Evolutionary conservation across 176 grass and related monocot genomes (phyloP).

Genomic region (Elymus sibiricus): DNA sequence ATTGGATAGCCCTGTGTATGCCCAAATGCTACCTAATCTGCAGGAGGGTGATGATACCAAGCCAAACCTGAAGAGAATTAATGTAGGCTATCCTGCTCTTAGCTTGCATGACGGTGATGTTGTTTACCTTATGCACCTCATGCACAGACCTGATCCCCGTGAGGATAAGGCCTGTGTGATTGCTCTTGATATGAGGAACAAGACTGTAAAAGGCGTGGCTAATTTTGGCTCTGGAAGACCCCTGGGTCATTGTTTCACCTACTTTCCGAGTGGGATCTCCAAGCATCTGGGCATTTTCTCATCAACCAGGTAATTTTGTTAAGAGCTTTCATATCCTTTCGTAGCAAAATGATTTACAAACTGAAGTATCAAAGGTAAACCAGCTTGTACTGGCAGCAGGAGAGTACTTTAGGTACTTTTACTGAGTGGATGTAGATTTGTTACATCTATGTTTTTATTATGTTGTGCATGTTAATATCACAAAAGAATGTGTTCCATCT

Average conservation of each 20-base stretch:
- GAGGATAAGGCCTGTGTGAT: not conserved
- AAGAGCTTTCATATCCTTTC: not conserved
- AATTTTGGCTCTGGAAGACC: not conserved
- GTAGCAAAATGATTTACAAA: not conserved
- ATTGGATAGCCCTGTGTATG: not conserved
- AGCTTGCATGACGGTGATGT: slow-evolving; percentile 12
- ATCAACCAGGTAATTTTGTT: not conserved
- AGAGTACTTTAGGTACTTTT: not conserved
- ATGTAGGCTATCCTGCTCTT: not conserved
- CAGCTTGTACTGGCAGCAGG: not conserved
- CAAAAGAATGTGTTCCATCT: not conserved
- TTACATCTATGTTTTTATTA: not conserved
- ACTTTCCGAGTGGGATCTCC: not conserved
- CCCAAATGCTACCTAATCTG: not conserved
- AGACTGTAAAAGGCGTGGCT: not conserved
- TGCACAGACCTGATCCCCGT: too few species aligned
- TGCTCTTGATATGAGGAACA: too few species aligned
- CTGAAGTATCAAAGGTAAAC: not conserved
- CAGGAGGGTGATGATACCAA: not conserved
- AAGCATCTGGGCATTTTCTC: not conserved
- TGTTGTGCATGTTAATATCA: not conserved
- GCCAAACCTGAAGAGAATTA: not conserved
- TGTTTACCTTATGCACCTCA: not conserved
- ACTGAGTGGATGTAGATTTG: not conserved
- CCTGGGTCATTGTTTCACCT: not conserved